Evolutionary conservation across 306 rosid species (phyloP).

Genomic region (Lathyrus aphaca): DNA sequence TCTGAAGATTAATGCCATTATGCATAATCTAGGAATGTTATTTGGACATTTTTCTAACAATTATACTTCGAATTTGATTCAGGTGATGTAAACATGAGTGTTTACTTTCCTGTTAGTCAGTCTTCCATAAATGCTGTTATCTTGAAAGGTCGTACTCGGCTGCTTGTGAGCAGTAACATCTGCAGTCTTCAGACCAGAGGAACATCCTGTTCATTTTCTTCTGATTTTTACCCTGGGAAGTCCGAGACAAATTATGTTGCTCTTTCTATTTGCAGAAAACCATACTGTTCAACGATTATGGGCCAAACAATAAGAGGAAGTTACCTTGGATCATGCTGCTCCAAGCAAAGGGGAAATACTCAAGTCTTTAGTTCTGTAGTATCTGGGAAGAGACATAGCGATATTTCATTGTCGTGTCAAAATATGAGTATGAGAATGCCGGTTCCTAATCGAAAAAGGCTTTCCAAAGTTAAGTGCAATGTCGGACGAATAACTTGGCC

Average conservation of each 20-base stretch:
- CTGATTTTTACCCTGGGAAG: slow-evolving; percentile 39
- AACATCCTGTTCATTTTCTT: slow-evolving; percentile 51
- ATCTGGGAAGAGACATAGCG: slow-evolving; percentile 43
- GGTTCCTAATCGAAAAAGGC: slow-evolving; percentile 55
- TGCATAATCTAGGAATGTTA: slow-evolving; percentile 24
- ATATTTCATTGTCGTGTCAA: slow-evolving; percentile 59
- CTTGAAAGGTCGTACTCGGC: slow-evolving; percentile 50
- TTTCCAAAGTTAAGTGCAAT: slow-evolving; percentile 58
- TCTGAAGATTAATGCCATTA: slow-evolving; percentile 3
- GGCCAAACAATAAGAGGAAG: slow-evolving; percentile 55
- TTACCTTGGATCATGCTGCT: slow-evolving; percentile 58
- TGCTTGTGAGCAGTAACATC: slow-evolving; percentile 67
- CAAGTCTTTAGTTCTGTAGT: slow-evolving; percentile 43
- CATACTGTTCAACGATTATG: slow-evolving; percentile 45
- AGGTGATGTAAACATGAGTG: slow-evolving; percentile 65
- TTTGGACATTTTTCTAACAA: slow-evolving; percentile 22
- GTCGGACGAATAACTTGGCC: slow-evolving; percentile 59
- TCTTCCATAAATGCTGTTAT: slow-evolving; percentile 53
- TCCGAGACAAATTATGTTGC: slow-evolving; percentile 48
- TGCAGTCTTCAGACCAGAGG: slow-evolving; percentile 55
- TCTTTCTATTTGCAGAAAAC: slow-evolving; percentile 49
- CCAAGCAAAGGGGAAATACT: slow-evolving; percentile 49
- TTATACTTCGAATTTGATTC: slow-evolving; percentile 49
- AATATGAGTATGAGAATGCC: slow-evolving; percentile 60
- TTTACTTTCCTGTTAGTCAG: slow-evolving; percentile 51